These are phyloP conservation scores for Colletotrichum coccodes DNA, from an alignment of 2,329 filamentous ascomycete genomes.

Conservation along the genomic window DNA sequence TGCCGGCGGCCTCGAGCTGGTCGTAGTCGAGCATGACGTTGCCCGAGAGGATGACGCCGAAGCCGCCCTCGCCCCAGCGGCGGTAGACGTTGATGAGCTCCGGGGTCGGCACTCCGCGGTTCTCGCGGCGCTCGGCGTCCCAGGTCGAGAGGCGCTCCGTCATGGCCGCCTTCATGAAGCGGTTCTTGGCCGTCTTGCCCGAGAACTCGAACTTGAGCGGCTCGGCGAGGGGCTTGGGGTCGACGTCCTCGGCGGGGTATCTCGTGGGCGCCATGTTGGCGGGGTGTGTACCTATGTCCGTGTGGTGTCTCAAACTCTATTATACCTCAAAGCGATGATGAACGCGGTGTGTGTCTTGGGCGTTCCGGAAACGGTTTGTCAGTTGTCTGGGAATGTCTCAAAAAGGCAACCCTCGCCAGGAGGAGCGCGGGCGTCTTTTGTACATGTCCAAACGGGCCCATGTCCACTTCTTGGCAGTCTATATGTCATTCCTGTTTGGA, in stretches of 20 bases:
- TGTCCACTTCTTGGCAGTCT: not conserved
- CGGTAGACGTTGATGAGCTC: conserved; percentile 63
- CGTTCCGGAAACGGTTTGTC: too few relatives aligned
- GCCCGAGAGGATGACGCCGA: conserved; percentile 65
- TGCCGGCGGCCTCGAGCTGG: conserved; percentile 63
- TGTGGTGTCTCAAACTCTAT: too few relatives aligned
- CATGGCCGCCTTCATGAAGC: conserved; percentile 76
- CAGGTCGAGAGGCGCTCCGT: conserved; percentile 72
- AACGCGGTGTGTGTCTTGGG: not conserved
- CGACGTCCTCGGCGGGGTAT: conserved; percentile 12
- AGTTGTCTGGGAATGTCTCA: too few relatives aligned
- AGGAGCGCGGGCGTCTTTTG: too few relatives aligned
- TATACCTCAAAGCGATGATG: not conserved
- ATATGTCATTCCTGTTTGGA: not conserved
- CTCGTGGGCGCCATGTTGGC: conserved; percentile 16
- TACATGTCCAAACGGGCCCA: not conserved
- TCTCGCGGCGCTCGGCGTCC: conserved; percentile 60
- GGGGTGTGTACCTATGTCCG: not conserved
- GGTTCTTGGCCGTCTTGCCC: conserved; percentile 67
- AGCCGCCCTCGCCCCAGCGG: conserved; percentile 64
- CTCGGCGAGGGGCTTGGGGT: conserved; percentile 45
- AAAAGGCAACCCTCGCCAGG: too few relatives aligned
- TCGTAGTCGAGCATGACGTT: conserved; percentile 71
- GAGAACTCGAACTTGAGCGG: conserved; percentile 62
- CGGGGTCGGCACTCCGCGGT: conserved; percentile 55